Percentiles rank a stretch among this genome's conserved stretches.
Conservation (phyloP, 345 rosid genomes). For the Reutealis trisperma region DNA sequence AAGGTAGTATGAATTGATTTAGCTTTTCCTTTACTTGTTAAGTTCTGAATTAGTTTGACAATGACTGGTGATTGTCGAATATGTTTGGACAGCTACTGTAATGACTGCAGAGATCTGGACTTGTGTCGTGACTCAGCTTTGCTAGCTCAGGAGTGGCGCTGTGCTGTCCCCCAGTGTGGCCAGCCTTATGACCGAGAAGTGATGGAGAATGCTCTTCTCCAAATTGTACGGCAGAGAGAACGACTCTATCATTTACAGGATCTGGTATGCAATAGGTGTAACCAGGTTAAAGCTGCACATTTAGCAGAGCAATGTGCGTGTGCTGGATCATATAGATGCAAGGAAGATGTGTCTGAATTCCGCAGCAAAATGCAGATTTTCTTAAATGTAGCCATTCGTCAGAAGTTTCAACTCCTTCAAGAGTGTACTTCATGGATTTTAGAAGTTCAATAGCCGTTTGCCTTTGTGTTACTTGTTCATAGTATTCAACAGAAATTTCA, state of each 20-base stretch:
- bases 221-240: conserved; percentile 80
- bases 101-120: conserved; percentile 89
- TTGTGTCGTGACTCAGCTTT: conserved; percentile 70
- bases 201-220: conserved; percentile 84
- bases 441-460: conserved; percentile 24
- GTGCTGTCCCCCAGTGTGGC: conserved; percentile 77
- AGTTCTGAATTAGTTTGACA: background rate
- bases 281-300: conserved; percentile 88
- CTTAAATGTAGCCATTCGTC: conserved; percentile 57
- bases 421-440: conserved; percentile 72
- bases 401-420: conserved; percentile 61
- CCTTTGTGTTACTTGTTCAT: background rate
- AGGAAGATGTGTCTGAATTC: conserved; percentile 68
- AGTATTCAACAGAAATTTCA: background rate
- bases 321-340: conserved; percentile 77
- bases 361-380: conserved; percentile 65
- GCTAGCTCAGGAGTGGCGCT: conserved; percentile 73
- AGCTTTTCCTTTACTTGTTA: background rate
- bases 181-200: conserved; percentile 73
- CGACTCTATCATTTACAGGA: conserved; percentile 86
- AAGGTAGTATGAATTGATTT: background rate
- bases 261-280: conserved; percentile 75
- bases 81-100: conserved; percentile 70
- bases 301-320: conserved; percentile 80
- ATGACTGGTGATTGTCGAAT: conserved; percentile 19